Percentiles rank a stretch among this genome's conserved stretches.
phyloP scores from a whole-genome alignment of 805 yeast genomes.

The Barnettozyma salicaria region DNA sequence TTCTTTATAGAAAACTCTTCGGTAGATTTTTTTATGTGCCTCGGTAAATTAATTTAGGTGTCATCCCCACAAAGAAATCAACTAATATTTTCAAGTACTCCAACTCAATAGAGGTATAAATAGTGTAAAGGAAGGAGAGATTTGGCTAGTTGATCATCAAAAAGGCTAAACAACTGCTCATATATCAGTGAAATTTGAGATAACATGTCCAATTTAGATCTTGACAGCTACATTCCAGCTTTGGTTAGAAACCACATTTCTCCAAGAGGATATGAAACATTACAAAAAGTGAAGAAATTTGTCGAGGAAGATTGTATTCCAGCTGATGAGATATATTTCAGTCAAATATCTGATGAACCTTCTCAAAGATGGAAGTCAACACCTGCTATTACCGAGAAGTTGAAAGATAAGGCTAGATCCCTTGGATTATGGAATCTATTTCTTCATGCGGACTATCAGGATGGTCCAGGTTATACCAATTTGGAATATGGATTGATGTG shows the following conservation, averaged over 20 bases:
- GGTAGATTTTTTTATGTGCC: no score
- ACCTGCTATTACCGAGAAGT: conserved; percentile 44
- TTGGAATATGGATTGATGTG: conserved; percentile 64
- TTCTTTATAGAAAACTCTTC: no score
- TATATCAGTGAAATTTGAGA: no score
- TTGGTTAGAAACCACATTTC: conserved; percentile 31
- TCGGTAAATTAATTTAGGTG: conserved; percentile 2
- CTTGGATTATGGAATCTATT: conserved; percentile 60
- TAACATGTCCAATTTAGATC: conserved; percentile 12
- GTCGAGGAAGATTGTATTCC: conserved; percentile 54
- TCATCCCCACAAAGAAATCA: conserved; percentile 8
- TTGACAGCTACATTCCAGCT: conserved; percentile 30
- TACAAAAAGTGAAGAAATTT: conserved; percentile 38
- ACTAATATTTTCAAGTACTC: no score
- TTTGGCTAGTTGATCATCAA: no score
- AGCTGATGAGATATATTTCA: conserved; percentile 40
- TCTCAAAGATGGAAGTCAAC: conserved; percentile 39
- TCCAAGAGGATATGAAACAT: conserved; percentile 30
- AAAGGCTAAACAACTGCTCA: no score
- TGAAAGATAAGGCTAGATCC: conserved; percentile 46
- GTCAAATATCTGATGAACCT: conserved; percentile 37
- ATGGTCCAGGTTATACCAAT: conserved; percentile 53
- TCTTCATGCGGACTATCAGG: conserved; percentile 36
- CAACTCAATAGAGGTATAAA: no score
- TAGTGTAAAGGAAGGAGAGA: no score